Percentiles rank a stretch among this genome's conserved stretches.
These are phyloP conservation scores for Colletotrichum melonis DNA, from an alignment of 2,329 filamentous ascomycete genomes.

Conservation along the genomic window DNA sequence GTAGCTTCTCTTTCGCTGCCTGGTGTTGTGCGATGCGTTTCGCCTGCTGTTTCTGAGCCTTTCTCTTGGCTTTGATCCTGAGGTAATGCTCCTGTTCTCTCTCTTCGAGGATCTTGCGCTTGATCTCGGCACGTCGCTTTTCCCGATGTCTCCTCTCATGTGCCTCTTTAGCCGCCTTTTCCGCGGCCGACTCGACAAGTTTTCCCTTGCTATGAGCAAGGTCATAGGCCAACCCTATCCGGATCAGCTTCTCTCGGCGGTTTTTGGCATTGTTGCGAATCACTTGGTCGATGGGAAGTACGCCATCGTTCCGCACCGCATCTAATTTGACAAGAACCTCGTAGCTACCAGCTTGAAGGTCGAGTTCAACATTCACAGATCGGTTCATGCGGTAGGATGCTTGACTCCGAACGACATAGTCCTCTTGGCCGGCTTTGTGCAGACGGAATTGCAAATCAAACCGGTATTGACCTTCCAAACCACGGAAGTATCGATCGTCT, in stretches of 20 bases:
- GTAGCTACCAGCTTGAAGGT: constrained; percentile 80
- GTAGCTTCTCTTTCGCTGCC: constrained; percentile 44
- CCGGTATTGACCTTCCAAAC: constrained; percentile 66
- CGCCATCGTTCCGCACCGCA: constrained; percentile 67
- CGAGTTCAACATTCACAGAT: constrained; percentile 81
- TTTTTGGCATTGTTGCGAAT: constrained; percentile 72
- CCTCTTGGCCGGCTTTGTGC: constrained; percentile 60
- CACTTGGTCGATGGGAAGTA: constrained; percentile 70
- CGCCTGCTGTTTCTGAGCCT: constrained; percentile 40
- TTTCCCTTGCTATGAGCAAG: constrained; percentile 75
- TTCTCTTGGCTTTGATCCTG: constrained; percentile 50
- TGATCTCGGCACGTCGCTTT: constrained; percentile 48
- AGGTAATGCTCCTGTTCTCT: constrained; percentile 50
- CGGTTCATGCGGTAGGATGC: constrained; percentile 72
- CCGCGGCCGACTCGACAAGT: constrained; percentile 59
- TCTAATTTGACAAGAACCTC: constrained; percentile 80
- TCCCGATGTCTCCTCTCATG: constrained; percentile 56
- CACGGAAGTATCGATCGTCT: constrained; percentile 67
- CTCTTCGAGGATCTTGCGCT: constrained; percentile 56
- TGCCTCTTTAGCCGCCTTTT: constrained; percentile 59
- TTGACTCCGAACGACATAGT: constrained; percentile 67
- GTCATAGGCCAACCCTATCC: constrained; percentile 77
- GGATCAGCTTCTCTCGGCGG: constrained; percentile 77
- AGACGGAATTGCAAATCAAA: constrained; percentile 67
- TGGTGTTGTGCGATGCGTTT: constrained; percentile 51